Evolutionary conservation across 305 asterid genomes (phyloP).

Genomic region (Fraxinus latifolia): DNA sequence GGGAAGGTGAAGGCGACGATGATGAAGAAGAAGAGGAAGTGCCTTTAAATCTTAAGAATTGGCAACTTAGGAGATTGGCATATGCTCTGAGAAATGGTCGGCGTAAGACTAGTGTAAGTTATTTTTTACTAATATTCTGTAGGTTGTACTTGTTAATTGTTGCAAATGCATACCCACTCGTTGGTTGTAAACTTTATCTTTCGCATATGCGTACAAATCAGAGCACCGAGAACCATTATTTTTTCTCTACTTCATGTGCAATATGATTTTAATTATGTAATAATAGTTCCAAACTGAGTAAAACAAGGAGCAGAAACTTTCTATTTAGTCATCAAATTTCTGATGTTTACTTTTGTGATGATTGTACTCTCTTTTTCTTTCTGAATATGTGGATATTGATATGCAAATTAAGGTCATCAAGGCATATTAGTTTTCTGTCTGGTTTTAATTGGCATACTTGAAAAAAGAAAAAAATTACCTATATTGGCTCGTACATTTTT

Average conservation of each 20-base stretch:
- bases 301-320: neutral
- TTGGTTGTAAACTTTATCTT: neutral
- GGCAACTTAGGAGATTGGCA: slow-evolving; percentile 84
- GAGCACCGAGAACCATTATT: neutral
- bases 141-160: neutral
- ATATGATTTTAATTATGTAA: neutral
- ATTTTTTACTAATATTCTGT: neutral
- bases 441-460: neutral
- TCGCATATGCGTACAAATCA: neutral
- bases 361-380: neutral
- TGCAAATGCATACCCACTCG: neutral
- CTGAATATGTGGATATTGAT: slow-evolving; percentile 2
- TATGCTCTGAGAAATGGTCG: slow-evolving; percentile 82
- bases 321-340: neutral
- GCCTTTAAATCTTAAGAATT: slow-evolving; percentile 57
- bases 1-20: slow-evolving; percentile 27
- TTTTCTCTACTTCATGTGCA: neutral
- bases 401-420: neutral
- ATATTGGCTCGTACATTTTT: neutral
- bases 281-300: neutral
- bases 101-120: slow-evolving; percentile 80
- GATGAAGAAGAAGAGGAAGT: slow-evolving; percentile 58
- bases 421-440: neutral
- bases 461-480: neutral
- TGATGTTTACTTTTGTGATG: neutral